Conservation (phyloP, 129 eudicot genomes). For the Centaurea solstitialis region DNA sequence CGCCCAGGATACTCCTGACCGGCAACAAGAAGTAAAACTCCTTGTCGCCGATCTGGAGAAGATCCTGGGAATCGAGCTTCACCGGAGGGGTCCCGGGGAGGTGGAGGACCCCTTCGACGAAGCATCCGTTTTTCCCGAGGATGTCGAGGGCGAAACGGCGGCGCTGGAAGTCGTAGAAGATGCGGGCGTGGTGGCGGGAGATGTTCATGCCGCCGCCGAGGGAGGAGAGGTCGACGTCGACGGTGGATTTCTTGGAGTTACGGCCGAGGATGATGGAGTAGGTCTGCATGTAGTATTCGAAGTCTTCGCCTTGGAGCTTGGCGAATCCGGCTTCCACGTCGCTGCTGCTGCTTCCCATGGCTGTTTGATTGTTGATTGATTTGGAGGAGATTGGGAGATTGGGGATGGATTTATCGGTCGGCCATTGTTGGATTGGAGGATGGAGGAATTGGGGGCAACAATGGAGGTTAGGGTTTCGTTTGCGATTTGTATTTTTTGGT, state of each 20-base stretch:
- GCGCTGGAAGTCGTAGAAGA: conserved; percentile 96
- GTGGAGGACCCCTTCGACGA: conserved; percentile 93
- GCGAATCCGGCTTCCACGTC: conserved; percentile 96
- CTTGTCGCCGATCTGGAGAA: conserved; percentile 87
- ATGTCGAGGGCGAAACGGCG: conserved; percentile 97
- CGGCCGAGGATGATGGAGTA: conserved; percentile 96
- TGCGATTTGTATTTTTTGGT: not conserved
- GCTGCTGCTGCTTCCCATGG: conserved; percentile 54
- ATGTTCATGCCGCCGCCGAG: conserved; percentile 99
- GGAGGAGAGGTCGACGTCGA: conserved; percentile 92
- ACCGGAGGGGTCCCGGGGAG: conserved; percentile 79
- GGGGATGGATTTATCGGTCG: not conserved
- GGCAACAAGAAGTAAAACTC: conserved; percentile 88
- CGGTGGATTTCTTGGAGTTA: conserved; percentile 84
- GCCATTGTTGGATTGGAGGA: not conserved
- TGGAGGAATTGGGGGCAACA: not conserved
- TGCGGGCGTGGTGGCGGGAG: conserved; percentile 99
- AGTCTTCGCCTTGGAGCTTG: conserved; percentile 91
- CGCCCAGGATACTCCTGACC: conserved; percentile 69
- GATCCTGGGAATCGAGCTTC: conserved; percentile 84
- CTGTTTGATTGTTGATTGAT: not conserved
- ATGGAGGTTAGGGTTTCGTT: conserved; percentile 17
- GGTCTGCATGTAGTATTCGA: conserved; percentile 97
- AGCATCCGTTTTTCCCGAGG: conserved; percentile 93
- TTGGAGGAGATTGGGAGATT: not conserved